These are phyloP conservation scores for Solanum gracilifrons DNA, from an alignment of 257 asterid species.

Conservation along the genomic window DNA sequence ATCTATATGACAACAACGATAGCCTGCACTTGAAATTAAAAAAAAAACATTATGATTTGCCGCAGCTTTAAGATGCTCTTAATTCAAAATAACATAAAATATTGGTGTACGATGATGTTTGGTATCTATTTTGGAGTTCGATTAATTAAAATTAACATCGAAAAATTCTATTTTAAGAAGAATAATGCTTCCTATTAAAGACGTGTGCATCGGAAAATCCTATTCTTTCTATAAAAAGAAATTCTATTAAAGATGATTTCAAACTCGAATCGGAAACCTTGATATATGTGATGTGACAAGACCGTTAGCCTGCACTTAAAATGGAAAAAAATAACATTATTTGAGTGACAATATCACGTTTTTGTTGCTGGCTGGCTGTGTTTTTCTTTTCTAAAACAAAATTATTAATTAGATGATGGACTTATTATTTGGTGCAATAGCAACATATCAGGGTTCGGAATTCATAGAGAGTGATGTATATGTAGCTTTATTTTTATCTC, in stretches of 20 bases:
- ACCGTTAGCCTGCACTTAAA: neutral
- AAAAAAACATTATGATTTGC: neutral
- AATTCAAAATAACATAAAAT: neutral
- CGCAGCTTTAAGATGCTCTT: neutral
- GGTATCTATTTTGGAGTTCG: accelerated
- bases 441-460: neutral
- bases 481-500: neutral
- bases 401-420: neutral
- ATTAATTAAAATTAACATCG: accelerated
- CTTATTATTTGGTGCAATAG: neutral
- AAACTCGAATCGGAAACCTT: neutral
- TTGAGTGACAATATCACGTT: neutral
- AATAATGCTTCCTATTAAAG: neutral
- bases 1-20: neutral
- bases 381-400: neutral
- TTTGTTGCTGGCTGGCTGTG: neutral
- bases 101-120: neutral
- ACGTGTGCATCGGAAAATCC: neutral
- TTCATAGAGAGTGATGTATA: neutral
- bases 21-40: neutral
- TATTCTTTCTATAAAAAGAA: neutral
- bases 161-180: neutral
- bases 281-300: neutral
- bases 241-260: neutral
- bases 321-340: neutral